Evolutionary conservation across 2,329 filamentous ascomycete genomes (phyloP).

Genomic region (Fusarium hainanense): DNA sequence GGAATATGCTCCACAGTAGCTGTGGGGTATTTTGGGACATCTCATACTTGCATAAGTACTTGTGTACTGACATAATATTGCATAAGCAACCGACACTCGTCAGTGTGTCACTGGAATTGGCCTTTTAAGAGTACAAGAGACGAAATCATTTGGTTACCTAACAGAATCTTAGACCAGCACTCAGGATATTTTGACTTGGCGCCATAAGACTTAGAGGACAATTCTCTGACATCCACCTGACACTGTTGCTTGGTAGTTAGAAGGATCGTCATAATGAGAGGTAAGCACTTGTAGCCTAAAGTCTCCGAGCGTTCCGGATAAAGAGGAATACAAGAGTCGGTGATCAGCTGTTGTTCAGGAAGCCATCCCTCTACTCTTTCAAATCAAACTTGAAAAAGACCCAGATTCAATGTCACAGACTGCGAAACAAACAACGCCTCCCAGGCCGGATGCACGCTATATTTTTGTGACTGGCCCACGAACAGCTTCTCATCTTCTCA

Average conservation of each 20-base stretch:
- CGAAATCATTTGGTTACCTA: not conserved
- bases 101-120: not conserved
- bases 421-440: not conserved
- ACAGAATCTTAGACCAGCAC: not conserved
- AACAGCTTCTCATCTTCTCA: not conserved
- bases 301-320: not conserved
- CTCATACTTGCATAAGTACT: not conserved
- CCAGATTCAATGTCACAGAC: not conserved
- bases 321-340: not conserved
- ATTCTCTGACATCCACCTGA: not conserved
- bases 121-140: not conserved
- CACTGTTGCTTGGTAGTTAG: not conserved
- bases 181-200: not conserved
- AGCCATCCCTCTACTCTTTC: not conserved
- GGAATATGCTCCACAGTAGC: fast-evolving
- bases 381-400: not conserved
- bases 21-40: not conserved
- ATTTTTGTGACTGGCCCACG: not conserved
- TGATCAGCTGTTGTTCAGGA: fast-evolving
- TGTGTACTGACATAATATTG: not conserved
- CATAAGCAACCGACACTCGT: not conserved
- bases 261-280: not conserved
- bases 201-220: not conserved
- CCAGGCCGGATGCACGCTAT: not conserved
- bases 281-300: not conserved